Evolutionary conservation across 129 eudicot species (phyloP).

Genomic region (Helianthus annuus): DNA sequence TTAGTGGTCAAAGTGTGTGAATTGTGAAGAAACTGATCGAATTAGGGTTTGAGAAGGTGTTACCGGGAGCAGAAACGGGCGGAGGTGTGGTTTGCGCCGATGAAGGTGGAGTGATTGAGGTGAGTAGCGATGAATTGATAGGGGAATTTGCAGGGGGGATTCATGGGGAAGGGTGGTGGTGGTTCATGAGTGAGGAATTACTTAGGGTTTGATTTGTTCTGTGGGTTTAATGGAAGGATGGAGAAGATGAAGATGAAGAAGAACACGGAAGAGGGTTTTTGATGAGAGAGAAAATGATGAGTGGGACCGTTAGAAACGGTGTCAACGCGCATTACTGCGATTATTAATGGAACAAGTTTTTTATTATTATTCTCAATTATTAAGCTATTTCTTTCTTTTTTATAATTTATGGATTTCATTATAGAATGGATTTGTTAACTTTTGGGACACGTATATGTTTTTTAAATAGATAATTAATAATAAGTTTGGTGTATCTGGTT

Average conservation of each 20-base stretch:
- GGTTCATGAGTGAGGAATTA: background rate
- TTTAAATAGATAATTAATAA: no score
- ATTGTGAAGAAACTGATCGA: no score
- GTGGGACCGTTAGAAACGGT: background rate
- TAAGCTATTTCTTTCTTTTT: no score
- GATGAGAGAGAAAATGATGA: background rate
- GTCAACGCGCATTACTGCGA: background rate
- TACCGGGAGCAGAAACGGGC: constrained; percentile 88
- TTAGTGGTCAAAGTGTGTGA: no score
- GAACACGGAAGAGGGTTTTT: background rate
- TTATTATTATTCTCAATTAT: no score
- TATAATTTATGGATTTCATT: no score
- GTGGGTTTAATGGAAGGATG: background rate
- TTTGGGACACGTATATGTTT: no score
- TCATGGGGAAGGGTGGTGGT: background rate
- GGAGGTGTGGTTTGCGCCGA: constrained; percentile 95
- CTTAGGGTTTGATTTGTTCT: background rate
- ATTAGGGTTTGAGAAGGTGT: background rate
- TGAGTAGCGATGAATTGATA: background rate
- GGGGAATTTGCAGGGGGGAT: no score
- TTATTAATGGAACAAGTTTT: background rate
- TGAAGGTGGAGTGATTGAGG: constrained; percentile 10
- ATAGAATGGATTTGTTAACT: no score
- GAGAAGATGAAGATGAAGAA: background rate
- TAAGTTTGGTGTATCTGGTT: no score